These are phyloP conservation scores for Peniophora sp. DNA, from an alignment of 1,284 basidiomycete species.

Conservation along the genomic window DNA sequence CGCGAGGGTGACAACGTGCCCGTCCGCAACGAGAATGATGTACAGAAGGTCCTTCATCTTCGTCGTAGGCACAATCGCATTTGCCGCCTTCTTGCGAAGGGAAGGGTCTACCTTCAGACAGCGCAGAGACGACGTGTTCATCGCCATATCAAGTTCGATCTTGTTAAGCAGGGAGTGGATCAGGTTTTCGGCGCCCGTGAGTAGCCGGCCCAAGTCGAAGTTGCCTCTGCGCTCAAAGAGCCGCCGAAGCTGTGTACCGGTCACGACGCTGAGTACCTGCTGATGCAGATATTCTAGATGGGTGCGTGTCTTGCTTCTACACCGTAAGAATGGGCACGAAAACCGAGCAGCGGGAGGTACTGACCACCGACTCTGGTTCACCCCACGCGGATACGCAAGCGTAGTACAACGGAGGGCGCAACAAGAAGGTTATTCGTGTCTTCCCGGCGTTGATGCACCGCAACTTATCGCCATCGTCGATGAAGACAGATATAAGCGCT, in stretches of 20 bases:
- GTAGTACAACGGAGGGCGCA: slow-evolving; percentile 85
- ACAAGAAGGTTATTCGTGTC: slow-evolving; percentile 77
- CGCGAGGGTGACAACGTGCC: slow-evolving; percentile 80
- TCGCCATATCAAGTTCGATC: slow-evolving; percentile 73
- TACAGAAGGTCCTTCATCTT: slow-evolving; percentile 91
- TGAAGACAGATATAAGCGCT: slow-evolving; percentile 87
- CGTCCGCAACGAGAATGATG: slow-evolving; percentile 74
- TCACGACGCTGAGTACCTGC: slow-evolving; percentile 87
- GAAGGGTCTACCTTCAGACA: slow-evolving; percentile 69
- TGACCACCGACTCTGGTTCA: slow-evolving; percentile 88
- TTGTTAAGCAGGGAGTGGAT: slow-evolving; percentile 62
- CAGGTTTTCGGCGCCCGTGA: slow-evolving; percentile 86
- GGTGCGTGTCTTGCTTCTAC: slow-evolving; percentile 74
- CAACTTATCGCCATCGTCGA: slow-evolving; percentile 79
- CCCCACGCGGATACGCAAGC: slow-evolving; percentile 87
- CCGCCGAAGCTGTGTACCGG: slow-evolving; percentile 73
- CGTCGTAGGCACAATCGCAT: slow-evolving; percentile 66
- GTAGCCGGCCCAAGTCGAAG: slow-evolving; percentile 81
- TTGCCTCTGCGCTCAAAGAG: slow-evolving; percentile 88
- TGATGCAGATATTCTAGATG: slow-evolving; percentile 94
- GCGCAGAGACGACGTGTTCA: slow-evolving; percentile 74
- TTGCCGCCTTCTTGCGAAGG: slow-evolving; percentile 65
- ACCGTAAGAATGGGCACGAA: slow-evolving; percentile 19
- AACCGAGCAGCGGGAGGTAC: slow-evolving; percentile 23
- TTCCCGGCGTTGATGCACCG: slow-evolving; percentile 71